Evolutionary conservation across 139 green algal species (phyloP), one percentile per base, ranked within the genome.

Genomic region (Closterium sp.): DNA sequence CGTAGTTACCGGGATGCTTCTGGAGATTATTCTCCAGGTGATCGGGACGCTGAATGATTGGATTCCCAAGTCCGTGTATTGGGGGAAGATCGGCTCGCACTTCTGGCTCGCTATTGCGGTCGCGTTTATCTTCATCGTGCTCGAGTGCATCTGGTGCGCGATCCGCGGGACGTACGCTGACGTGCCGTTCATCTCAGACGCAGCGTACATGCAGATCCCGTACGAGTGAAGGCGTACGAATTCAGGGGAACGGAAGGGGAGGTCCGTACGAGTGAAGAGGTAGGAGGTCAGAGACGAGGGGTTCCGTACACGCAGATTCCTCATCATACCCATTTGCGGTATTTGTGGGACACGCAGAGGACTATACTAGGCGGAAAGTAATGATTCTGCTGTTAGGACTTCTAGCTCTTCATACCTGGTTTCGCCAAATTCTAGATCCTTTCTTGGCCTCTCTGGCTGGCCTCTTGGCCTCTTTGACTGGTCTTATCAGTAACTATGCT

Each of bases 141-240:
- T 94, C 25, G 64, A 95, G 34, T 95, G 91, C 91, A 94, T 94
- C 30, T 55, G 93, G 92, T 94, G 84, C 33, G 91, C 91, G n/a
- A 31, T 94, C 10, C 21, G 19, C 19, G 91, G 91, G 19, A 93
- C n/a, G 88, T 94, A 94, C 38, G 84, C 91, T 16, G 91, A 94
- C 69, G 84, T 94, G 31, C 91, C 91, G 21, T 94, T 94, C 33
- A 90, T 94, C 23, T 95, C 92, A 23, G 91, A 94, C n/a, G 92
- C 91, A 89, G 91, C 85, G 23, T 94, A 94, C 84, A 94, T 94
- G 84, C 91, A 94, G 91, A 94, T 94, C 43, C 90, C 90, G 66
- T 90, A 92, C 30, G 89, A 92, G 64, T 92, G 84, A 87, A 89
- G 10, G 25, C 16, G 55, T 76, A 76, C n/a, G n/a, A n/a, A n/a